These are phyloP conservation scores for Sistotremastrum niveocremeum DNA, from an alignment of 768 basidiomycete species.

Conservation along the genomic window DNA sequence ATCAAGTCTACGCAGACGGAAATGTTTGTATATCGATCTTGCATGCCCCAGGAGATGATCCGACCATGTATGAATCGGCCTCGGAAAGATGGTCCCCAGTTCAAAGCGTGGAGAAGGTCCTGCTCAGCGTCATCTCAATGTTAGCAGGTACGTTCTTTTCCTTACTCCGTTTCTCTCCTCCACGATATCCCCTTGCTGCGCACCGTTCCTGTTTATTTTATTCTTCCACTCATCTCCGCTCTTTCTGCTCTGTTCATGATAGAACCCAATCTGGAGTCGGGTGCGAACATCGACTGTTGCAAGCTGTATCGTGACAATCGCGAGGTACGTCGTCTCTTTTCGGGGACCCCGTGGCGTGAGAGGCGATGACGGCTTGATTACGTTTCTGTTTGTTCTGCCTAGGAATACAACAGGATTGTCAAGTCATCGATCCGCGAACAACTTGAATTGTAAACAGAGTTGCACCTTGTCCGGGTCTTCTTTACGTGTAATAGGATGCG, in stretches of 20 bases:
- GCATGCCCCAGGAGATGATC: conserved; percentile 87
- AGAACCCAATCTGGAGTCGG: conserved; percentile 97
- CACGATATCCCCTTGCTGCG: neutral
- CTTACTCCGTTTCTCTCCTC: neutral
- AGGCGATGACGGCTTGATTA: neutral
- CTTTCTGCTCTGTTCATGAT: neutral
- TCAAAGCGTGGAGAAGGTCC: conserved; percentile 93
- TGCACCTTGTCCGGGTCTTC: no score
- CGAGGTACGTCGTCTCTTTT: conserved; percentile 22
- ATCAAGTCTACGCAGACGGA: conserved; percentile 84
- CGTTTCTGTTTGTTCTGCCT: neutral
- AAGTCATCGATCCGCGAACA: conserved; percentile 74
- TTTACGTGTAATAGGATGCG: no score
- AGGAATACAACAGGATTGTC: conserved; percentile 85
- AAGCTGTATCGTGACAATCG: conserved; percentile 90
- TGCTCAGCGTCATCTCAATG: conserved; percentile 95
- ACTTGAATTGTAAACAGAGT: conserved; percentile 46
- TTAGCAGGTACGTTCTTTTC: conserved; percentile 55
- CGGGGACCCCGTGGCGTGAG: neutral
- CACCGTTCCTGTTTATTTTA: neutral
- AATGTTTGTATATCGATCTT: conserved; percentile 97
- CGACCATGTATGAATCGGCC: conserved; percentile 87
- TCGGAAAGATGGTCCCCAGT: conserved; percentile 99
- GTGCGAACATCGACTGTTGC: conserved; percentile 95
- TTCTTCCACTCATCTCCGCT: neutral